A percentile compares a stretch with the other conserved stretches of the same genome.
phyloP scores from a whole-genome alignment of 352 stramenopile species.

The Globisporangium orthogonon region DNA sequence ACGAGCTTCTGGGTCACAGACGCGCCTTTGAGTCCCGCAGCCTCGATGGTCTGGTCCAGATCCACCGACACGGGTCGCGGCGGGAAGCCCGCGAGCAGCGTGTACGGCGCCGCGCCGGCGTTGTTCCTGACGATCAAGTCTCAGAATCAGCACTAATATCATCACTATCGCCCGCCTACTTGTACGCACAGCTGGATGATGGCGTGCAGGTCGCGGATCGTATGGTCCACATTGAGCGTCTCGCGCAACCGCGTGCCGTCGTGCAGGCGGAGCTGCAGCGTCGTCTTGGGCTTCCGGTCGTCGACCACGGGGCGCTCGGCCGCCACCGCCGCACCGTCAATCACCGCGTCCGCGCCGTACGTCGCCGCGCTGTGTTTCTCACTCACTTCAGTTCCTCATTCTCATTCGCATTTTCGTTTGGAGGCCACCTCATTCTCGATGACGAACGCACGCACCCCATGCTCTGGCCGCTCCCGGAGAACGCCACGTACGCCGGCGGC shows the following conservation, averaged over 20 bases:
- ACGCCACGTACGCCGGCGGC: conserved; percentile 78
- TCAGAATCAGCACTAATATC: not conserved
- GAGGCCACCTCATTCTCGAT: not conserved
- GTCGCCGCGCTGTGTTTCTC: conserved; percentile 21
- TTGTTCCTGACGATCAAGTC: conserved; percentile 36
- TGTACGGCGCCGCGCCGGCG: conserved; percentile 76
- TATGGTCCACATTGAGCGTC: conserved; percentile 86
- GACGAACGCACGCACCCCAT: conserved; percentile 37
- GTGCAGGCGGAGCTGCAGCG: conserved; percentile 84
- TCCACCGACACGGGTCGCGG: conserved; percentile 83
- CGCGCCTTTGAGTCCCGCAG: conserved; percentile 87
- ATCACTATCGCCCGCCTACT: not conserved
- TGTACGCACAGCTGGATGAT: conserved; percentile 71
- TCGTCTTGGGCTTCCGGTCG: conserved; percentile 82
- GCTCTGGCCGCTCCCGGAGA: conserved; percentile 75
- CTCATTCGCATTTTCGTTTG: too few relatives aligned
- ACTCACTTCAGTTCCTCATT: not conserved
- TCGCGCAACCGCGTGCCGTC: conserved; percentile 75
- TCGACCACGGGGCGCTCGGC: conserved; percentile 66
- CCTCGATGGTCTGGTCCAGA: conserved; percentile 84
- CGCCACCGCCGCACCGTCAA: conserved; percentile 27
- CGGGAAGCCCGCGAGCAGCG: conserved; percentile 90
- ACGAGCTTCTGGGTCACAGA: conserved; percentile 91
- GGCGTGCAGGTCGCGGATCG: conserved; percentile 82
- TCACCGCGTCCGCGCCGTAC: conserved; percentile 39